phyloP scores from a whole-genome alignment of 2,329 filamentous ascomycete species.

The Colletotrichum cuscutae region DNA sequence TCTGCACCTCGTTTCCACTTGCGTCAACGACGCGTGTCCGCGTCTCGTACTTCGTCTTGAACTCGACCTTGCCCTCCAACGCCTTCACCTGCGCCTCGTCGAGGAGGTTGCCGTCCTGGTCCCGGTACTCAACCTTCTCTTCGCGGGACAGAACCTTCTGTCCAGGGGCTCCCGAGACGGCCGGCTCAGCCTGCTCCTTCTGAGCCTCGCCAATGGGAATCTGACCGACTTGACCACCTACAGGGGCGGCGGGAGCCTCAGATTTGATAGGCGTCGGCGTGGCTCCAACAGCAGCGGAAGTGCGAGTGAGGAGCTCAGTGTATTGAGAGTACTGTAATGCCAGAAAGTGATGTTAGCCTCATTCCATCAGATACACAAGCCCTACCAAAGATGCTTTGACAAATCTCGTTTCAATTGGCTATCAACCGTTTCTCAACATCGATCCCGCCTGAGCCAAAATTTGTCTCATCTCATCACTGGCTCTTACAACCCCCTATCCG shows the following conservation, averaged over 20 bases:
- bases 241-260: conserved; percentile 22
- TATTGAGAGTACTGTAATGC: conserved; percentile 34
- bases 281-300: conserved; percentile 10
- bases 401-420: conserved; percentile 30
- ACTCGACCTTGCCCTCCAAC: conserved; percentile 92
- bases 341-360: conserved; percentile 20
- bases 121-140: conserved; percentile 92
- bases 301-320: conserved; percentile 17
- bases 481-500: conserved; percentile 38
- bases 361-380: not conserved
- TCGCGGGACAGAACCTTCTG: conserved; percentile 68
- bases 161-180: conserved; percentile 61
- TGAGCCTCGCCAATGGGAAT: conserved; percentile 40
- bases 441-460: not conserved
- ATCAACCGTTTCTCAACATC: not conserved
- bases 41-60: conserved; percentile 97
- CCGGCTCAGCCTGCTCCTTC: conserved; percentile 43
- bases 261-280: conserved; percentile 24
- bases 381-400: not conserved
- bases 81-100: conserved; percentile 84
- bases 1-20: conserved; percentile 78
- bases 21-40: conserved; percentile 85
- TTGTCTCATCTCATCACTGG: not conserved
- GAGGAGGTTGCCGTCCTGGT: conserved; percentile 91
- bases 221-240: conserved; percentile 37